These are phyloP conservation scores for Hanseniaspora opuntiae DNA, from an alignment of 805 yeast species.

Conservation along the genomic window DNA sequence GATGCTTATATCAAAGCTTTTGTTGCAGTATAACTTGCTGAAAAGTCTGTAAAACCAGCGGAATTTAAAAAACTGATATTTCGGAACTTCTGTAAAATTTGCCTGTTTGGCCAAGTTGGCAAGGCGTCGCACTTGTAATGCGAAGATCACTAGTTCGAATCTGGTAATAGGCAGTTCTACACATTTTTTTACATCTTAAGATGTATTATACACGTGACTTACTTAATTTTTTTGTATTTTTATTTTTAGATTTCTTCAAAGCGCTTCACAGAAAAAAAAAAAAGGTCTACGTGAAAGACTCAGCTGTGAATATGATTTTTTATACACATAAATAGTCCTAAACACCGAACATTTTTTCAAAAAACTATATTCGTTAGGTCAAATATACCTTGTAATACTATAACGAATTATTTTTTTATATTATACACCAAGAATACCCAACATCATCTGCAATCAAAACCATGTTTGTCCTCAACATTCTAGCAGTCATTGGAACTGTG, in stretches of 20 bases:
- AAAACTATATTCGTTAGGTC: neutral
- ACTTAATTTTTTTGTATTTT: too few species aligned
- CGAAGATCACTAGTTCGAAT: constrained; percentile 92
- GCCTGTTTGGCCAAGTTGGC: constrained; percentile 98
- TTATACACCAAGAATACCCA: too few species aligned
- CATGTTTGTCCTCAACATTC: constrained; percentile 42
- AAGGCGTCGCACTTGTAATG: constrained; percentile 99
- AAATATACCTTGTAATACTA: neutral
- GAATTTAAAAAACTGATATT: neutral
- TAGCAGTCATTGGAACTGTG: constrained; percentile 48
- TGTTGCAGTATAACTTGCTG: too few species aligned
- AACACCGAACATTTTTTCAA: neutral
- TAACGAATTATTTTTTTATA: neutral
- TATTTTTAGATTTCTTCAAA: too few species aligned
- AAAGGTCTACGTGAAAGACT: too few species aligned
- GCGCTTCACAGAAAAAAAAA: too few species aligned
- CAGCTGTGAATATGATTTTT: neutral
- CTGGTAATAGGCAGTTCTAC: constrained; percentile 58
- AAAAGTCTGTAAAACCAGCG: neutral
- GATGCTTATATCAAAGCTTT: too few species aligned
- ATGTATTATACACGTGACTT: neutral
- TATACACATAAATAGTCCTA: neutral
- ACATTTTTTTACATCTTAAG: constrained; percentile 14
- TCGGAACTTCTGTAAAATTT: neutral
- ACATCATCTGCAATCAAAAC: neutral